phyloP scores from a whole-genome alignment of 441 rosid species.

The Pelargonium myrrhifolium region DNA sequence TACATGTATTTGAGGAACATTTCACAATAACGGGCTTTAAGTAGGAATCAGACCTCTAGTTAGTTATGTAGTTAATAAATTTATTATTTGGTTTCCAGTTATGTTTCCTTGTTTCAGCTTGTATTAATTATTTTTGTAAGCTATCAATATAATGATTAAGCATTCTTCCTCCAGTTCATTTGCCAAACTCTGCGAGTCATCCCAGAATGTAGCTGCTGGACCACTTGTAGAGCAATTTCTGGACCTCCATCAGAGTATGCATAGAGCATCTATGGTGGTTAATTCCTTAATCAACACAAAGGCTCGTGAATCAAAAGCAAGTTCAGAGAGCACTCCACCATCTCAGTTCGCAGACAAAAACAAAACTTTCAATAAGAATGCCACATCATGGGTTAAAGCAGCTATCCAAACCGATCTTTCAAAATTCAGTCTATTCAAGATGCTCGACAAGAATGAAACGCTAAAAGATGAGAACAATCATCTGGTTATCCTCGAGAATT shows the following conservation, averaged over 20 bases:
- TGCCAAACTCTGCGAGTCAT: constrained; percentile 31
- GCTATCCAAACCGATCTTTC: constrained; percentile 35
- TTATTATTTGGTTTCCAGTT: too few species aligned
- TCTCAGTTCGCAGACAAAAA: not conserved
- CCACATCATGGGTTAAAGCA: constrained; percentile 41
- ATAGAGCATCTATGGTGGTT: not conserved
- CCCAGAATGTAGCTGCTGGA: constrained; percentile 26
- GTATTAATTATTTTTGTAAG: not conserved
- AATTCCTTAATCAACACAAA: constrained; percentile 22
- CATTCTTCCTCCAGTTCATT: constrained; percentile 26
- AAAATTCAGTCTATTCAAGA: constrained; percentile 33
- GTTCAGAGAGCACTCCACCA: constrained; percentile 2
- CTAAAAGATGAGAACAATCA: constrained; percentile 18
- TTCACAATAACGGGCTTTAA: too few species aligned
- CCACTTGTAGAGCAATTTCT: constrained; percentile 31
- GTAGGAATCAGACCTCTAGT: too few species aligned
- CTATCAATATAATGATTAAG: not conserved
- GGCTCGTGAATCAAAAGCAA: constrained; percentile 18
- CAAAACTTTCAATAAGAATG: constrained; percentile 23
- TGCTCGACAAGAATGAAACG: constrained; percentile 17
- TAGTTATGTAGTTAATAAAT: too few species aligned
- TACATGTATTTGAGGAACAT: too few species aligned
- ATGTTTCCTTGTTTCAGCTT: too few species aligned
- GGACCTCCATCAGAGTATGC: constrained; percentile 23
- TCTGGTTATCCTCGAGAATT: constrained; percentile 26